These are phyloP conservation scores for Pseudogymnoascus sp. DNA, from an alignment of 2,329 filamentous ascomycete species.

Conservation along the genomic window DNA sequence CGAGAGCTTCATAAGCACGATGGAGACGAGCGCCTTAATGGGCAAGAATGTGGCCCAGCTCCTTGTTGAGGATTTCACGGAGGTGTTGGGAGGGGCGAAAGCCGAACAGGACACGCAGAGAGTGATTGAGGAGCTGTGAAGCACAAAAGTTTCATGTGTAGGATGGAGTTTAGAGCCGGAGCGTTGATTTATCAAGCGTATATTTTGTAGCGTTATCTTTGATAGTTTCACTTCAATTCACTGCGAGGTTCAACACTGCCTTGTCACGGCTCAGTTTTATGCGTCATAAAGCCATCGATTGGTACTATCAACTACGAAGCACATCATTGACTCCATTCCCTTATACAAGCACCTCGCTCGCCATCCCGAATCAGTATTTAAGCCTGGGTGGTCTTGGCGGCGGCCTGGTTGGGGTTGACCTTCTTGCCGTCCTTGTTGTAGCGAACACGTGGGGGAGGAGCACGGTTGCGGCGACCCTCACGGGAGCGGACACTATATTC, in stretches of 20 bases:
- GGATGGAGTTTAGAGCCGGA: background rate
- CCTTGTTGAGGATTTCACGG: constrained; percentile 53
- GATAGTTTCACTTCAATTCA: background rate
- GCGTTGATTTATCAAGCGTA: background rate
- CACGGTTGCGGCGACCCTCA: constrained; percentile 96
- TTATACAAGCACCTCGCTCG: background rate
- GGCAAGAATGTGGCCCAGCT: constrained; percentile 76
- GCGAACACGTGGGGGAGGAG: constrained; percentile 90
- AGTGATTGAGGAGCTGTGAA: constrained; percentile 13
- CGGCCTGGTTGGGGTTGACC: constrained; percentile 72
- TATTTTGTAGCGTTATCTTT: background rate
- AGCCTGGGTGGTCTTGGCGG: constrained; percentile 29
- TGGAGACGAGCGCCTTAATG: constrained; percentile 93
- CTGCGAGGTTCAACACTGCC: background rate
- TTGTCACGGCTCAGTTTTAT: background rate
- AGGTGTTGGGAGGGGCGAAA: constrained; percentile 11
- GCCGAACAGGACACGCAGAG: background rate
- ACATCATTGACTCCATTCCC: constrained; percentile 7
- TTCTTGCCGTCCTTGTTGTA: constrained; percentile 99
- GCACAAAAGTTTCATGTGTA: background rate
- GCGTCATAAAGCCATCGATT: constrained; percentile 7
- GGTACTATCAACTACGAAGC: constrained; percentile 8
- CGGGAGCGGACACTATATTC: constrained; percentile 81
- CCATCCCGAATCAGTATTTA: constrained; percentile 19
- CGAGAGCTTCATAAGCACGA: constrained; percentile 90